phyloP scores from a whole-genome alignment of 2,329 filamentous ascomycete species.

The Sporothrix protearum region DNA sequence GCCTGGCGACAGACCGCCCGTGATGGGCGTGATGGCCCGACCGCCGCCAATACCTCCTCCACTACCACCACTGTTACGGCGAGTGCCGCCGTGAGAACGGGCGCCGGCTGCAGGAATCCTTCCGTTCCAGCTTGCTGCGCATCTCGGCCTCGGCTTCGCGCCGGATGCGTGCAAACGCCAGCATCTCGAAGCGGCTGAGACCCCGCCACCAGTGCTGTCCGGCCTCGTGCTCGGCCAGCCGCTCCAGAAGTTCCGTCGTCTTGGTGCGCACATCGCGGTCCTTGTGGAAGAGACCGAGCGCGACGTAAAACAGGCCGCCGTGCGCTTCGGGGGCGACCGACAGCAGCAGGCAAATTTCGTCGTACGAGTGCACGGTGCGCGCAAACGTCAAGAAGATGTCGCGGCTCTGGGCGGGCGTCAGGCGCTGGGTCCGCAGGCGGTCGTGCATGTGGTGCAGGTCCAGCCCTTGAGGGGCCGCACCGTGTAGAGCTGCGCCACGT shows the following conservation, averaged over 20 bases:
- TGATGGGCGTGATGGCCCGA: slow-evolving; percentile 12
- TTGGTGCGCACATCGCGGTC: slow-evolving; percentile 72
- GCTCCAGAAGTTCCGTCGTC: slow-evolving; percentile 74
- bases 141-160: slow-evolving; percentile 58
- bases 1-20: not conserved
- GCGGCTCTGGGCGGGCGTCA: slow-evolving; percentile 70
- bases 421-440: slow-evolving; percentile 75
- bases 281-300: slow-evolving; percentile 87
- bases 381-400: slow-evolving; percentile 82
- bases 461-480: slow-evolving; percentile 68
- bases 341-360: slow-evolving; percentile 79
- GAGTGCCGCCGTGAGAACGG: slow-evolving; percentile 29
- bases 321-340: slow-evolving; percentile 80
- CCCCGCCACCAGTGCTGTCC: slow-evolving; percentile 90
- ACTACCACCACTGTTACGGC: not conserved
- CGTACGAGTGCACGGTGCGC: slow-evolving; percentile 72
- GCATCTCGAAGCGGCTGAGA: slow-evolving; percentile 81
- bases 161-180: slow-evolving; percentile 77
- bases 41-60: not conserved
- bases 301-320: slow-evolving; percentile 85
- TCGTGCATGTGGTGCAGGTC: slow-evolving; percentile 93
- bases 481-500: slow-evolving; percentile 62
- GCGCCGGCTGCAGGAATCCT: slow-evolving; percentile 35
- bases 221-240: slow-evolving; percentile 80
- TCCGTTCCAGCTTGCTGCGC: slow-evolving; percentile 47